A percentile compares a stretch with the other conserved stretches of the same genome.
Evolutionary conservation across 2,329 filamentous ascomycete species (phyloP).

Genomic region (Fusarium citri): DNA sequence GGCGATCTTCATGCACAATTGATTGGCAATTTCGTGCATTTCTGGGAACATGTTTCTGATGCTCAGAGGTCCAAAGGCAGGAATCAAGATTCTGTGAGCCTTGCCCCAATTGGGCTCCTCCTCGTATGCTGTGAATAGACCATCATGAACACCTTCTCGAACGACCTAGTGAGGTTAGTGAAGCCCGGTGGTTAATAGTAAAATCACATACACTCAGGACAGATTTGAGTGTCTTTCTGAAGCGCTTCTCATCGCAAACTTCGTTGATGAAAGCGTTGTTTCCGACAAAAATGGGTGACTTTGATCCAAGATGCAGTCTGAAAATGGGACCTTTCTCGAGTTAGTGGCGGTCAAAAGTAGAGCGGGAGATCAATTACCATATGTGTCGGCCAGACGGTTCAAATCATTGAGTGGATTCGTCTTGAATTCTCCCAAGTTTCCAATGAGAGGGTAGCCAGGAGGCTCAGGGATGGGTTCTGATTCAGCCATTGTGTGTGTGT

Average conservation of each 20-base stretch:
- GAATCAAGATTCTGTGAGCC: slow-evolving; percentile 73
- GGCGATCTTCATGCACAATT: slow-evolving; percentile 76
- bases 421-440: slow-evolving; percentile 74
- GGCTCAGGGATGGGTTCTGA: slow-evolving; percentile 70
- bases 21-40: slow-evolving; percentile 75
- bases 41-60: slow-evolving; percentile 77
- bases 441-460: slow-evolving; percentile 71
- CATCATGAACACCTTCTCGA: slow-evolving; percentile 70
- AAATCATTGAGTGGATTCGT: slow-evolving; percentile 67
- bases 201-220: slow-evolving; percentile 56
- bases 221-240: slow-evolving; percentile 66
- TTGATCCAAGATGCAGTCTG: slow-evolving; percentile 31
- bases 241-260: slow-evolving; percentile 73
- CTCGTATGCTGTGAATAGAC: slow-evolving; percentile 70
- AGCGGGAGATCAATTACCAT: slow-evolving; percentile 61
- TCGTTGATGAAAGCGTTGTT: slow-evolving; percentile 70
- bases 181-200: no score
- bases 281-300: slow-evolving; percentile 58
- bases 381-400: slow-evolving; percentile 69
- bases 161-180: slow-evolving; percentile 56
- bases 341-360: slow-evolving; percentile 10
- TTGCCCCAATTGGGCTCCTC: slow-evolving; percentile 73
- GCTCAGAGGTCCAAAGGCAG: slow-evolving; percentile 75
- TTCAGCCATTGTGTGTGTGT: slow-evolving; percentile 47
- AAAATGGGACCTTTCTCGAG: slow-evolving; percentile 37